A percentile compares a stretch with the other conserved stretches of the same genome.
phyloP scores from a whole-genome alignment of 2,329 filamentous ascomycete species.

The Aspergillus fischeri region DNA sequence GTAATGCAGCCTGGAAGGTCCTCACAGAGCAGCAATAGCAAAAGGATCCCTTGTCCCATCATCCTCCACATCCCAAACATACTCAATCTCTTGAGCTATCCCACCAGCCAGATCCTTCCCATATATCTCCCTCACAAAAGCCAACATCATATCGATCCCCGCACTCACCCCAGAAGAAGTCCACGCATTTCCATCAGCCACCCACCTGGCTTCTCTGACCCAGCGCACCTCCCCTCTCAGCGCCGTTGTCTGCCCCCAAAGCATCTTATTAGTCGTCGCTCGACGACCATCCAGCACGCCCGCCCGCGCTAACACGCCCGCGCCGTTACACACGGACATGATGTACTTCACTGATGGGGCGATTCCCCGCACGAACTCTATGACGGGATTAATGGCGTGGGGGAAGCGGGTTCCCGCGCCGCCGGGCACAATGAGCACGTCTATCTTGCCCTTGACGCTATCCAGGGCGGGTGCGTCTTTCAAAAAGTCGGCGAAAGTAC shows the following conservation, averaged over 20 bases:
- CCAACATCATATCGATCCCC: constrained; percentile 59
- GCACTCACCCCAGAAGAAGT: constrained; percentile 61
- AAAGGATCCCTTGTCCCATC: constrained; percentile 50
- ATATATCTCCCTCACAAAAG: constrained; percentile 53
- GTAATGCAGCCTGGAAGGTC: constrained; percentile 36
- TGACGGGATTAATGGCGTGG: neutral
- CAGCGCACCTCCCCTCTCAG: neutral
- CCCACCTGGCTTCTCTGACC: constrained; percentile 7
- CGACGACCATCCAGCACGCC: constrained; percentile 4
- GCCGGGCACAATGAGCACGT: constrained; percentile 4
- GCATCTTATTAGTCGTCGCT: constrained; percentile 8
- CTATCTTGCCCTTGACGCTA: neutral
- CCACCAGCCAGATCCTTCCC: constrained; percentile 48
- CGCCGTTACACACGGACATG: constrained; percentile 1
- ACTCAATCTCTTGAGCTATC: constrained; percentile 54
- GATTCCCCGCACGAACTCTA: neutral
- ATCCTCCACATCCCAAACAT: constrained; percentile 51
- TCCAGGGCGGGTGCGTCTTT: neutral
- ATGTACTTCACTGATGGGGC: neutral
- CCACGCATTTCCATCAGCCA: constrained; percentile 62
- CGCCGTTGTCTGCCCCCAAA: neutral
- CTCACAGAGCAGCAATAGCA: constrained; percentile 26
- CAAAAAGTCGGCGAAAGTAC: neutral
- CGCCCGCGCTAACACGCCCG: neutral
- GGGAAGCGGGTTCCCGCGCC: constrained; percentile 4